A percentile compares a stretch with the other conserved stretches of the same genome.
phyloP scores from a whole-genome alignment of 768 basidiomycete genomes.

The Nevesoporus exiguus region DNA sequence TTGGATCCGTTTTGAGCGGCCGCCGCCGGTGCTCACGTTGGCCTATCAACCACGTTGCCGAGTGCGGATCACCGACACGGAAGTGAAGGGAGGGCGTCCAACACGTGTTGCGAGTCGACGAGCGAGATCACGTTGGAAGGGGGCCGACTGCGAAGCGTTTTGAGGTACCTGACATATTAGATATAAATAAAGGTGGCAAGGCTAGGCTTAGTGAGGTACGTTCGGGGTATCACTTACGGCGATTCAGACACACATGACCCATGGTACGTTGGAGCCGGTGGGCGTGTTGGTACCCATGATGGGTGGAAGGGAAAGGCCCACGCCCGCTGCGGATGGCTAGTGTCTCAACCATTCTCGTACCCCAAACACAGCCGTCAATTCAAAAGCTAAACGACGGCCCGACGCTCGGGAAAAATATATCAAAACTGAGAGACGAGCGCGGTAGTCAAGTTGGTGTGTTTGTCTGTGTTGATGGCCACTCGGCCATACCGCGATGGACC shows the following conservation, averaged over 20 bases:
- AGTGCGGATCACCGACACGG: slow-evolving; percentile 18
- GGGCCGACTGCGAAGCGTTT: background rate
- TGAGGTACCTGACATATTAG: background rate
- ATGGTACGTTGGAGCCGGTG: background rate
- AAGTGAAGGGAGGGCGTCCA: slow-evolving; percentile 9
- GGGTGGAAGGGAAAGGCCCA: background rate
- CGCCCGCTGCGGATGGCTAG: background rate
- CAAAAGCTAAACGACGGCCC: too few relatives aligned
- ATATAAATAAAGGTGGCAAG: background rate
- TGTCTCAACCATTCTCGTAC: background rate
- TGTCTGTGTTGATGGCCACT: slow-evolving; percentile 1
- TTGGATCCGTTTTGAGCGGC: slow-evolving; percentile 13
- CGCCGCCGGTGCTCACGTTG: too few relatives aligned
- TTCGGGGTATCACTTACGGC: background rate
- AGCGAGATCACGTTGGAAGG: background rate
- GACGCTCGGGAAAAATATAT: background rate
- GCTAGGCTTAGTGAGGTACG: slow-evolving; percentile 9
- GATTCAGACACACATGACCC: background rate
- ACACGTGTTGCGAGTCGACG: slow-evolving; percentile 16
- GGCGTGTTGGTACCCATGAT: background rate
- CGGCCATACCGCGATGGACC: background rate
- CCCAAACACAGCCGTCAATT: too few relatives aligned
- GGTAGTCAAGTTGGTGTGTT: background rate
- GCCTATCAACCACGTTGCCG: background rate
- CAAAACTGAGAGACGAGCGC: background rate